phyloP scores from a whole-genome alignment of 345 rosid genomes.

The Eucalyptus decipiens region DNA sequence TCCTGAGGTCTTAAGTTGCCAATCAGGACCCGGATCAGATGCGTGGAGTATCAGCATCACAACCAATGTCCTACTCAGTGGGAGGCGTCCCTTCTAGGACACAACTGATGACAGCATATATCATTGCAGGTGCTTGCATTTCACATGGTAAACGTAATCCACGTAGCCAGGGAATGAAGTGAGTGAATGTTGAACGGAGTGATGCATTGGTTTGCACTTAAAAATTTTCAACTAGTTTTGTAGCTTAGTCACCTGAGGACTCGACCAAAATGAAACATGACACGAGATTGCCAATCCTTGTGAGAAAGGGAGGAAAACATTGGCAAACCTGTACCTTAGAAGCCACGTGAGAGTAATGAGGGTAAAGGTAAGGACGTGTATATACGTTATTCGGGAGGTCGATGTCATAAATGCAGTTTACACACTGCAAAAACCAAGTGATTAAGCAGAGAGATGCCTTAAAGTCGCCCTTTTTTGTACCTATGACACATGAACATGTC shows the following conservation, averaged over 20 bases:
- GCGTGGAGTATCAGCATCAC: constrained; percentile 39
- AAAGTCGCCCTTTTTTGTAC: not conserved
- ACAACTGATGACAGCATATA: constrained; percentile 40
- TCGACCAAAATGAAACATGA: not conserved
- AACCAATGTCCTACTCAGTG: constrained; percentile 29
- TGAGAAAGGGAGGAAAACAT: not conserved
- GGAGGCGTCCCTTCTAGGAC: constrained; percentile 39
- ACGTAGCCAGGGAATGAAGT: rapidly evolving
- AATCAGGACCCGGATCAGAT: constrained; percentile 38
- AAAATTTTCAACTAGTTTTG: not conserved
- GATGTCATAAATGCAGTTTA: not conserved
- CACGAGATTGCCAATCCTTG: not conserved
- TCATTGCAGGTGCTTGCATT: constrained; percentile 19
- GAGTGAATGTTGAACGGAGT: not conserved
- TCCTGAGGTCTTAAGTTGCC: constrained; percentile 35
- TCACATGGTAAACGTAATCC: rapidly evolving
- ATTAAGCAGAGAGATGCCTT: not conserved
- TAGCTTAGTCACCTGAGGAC: not conserved
- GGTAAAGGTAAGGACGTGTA: not conserved
- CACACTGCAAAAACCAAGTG: not conserved
- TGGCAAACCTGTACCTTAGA: not conserved
- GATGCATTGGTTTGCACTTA: not conserved
- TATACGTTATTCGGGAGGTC: rapidly evolving
- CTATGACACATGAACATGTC: not conserved
- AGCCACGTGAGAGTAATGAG: not conserved